phyloP scores from a whole-genome alignment of 306 rosid genomes.

The Acacia acuminata region DNA sequence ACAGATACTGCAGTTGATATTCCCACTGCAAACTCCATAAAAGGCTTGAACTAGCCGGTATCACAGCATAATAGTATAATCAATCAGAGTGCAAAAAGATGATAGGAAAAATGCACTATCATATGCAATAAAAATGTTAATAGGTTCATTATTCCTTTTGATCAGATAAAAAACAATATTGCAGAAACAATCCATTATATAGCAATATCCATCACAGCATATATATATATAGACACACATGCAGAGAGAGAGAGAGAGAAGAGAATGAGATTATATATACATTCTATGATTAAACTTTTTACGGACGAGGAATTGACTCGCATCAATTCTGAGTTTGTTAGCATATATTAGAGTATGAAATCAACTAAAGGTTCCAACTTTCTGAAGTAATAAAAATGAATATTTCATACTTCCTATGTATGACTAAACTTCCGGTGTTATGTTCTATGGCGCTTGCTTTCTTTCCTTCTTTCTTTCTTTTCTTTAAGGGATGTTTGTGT shows the following conservation, averaged over 20 bases:
- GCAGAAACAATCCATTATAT: neutral
- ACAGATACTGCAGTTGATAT: neutral
- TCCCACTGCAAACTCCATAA: neutral
- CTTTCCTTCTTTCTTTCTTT: neutral
- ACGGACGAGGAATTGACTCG: neutral
- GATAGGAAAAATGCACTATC: neutral
- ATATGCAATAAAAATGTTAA: neutral
- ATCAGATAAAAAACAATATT: neutral
- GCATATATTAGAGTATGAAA: neutral
- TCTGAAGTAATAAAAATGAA: neutral
- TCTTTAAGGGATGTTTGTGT: too few relatives aligned
- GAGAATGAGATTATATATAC: too few relatives aligned
- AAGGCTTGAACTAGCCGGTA: neutral
- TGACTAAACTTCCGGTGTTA: neutral
- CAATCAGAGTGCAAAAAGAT: neutral
- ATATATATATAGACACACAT: neutral
- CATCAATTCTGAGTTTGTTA: neutral
- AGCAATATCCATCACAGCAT: neutral
- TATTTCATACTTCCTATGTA: neutral
- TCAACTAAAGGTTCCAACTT: neutral
- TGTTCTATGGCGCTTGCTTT: neutral
- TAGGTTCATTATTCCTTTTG: neutral
- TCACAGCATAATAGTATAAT: neutral
- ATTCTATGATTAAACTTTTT: neutral
- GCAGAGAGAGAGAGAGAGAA: neutral